A percentile compares a stretch with the other conserved stretches of the same genome.
Evolutionary conservation across 2,329 filamentous ascomycete genomes (phyloP).

Genomic region (Colletotrichum zoysiae): DNA sequence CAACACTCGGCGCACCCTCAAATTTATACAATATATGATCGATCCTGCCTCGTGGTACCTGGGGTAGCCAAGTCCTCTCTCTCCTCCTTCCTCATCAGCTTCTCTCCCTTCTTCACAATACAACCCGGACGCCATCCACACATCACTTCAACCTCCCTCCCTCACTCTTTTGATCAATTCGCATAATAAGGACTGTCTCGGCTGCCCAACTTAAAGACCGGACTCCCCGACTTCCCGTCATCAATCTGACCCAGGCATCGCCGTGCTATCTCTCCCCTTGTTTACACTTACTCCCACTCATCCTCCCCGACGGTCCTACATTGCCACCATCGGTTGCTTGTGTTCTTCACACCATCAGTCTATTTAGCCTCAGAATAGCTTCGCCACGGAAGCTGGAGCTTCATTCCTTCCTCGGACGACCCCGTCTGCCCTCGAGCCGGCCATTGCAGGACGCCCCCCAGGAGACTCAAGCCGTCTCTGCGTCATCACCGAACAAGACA

Average conservation of each 20-base stretch:
- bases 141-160: slow-evolving; percentile 6
- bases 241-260: slow-evolving; percentile 12
- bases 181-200: slow-evolving; percentile 29
- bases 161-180: slow-evolving; percentile 31
- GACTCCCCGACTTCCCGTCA: slow-evolving; percentile 29
- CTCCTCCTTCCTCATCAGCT: slow-evolving; percentile 41
- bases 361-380: background rate
- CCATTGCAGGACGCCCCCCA: slow-evolving; percentile 35
- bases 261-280: background rate
- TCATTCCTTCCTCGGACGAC: slow-evolving; percentile 10
- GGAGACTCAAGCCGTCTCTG: slow-evolving; percentile 22
- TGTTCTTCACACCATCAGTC: background rate
- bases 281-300: slow-evolving; percentile 8
- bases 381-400: background rate
- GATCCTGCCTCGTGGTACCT: slow-evolving; percentile 46
- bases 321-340: slow-evolving; percentile 11
- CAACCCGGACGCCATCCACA: slow-evolving; percentile 30
- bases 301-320: slow-evolving; percentile 18
- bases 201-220: slow-evolving; percentile 19
- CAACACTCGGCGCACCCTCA: slow-evolving; percentile 53
- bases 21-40: slow-evolving; percentile 54
- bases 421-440: slow-evolving; percentile 1
- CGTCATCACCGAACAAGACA: slow-evolving; percentile 31
- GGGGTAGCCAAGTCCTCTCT: slow-evolving; percentile 44
- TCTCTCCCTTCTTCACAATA: slow-evolving; percentile 47